Conservation (phyloP, 257 asterid species). For the Galeopsis tetrahit region DNA sequence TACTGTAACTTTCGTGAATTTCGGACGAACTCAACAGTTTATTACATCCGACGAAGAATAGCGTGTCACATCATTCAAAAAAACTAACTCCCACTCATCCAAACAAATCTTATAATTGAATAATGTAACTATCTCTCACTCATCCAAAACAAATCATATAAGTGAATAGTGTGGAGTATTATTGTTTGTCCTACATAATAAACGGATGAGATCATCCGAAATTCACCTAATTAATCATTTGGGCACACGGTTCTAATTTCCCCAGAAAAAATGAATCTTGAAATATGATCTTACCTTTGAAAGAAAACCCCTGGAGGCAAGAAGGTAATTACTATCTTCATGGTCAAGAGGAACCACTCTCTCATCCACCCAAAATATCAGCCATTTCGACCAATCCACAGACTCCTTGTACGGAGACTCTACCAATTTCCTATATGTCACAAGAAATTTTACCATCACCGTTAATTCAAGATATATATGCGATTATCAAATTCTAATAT, state of each 20-base stretch:
- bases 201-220: neutral
- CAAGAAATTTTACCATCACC: neutral
- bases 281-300: constrained; percentile 56
- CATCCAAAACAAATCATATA: neutral
- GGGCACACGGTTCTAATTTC: neutral
- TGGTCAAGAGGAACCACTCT: constrained; percentile 78
- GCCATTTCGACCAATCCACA: constrained; percentile 90
- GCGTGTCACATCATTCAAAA: neutral
- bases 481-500: neutral
- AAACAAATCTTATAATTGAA: neutral
- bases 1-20: too few species aligned
- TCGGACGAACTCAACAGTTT: neutral
- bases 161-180: neutral
- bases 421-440: constrained; percentile 56
- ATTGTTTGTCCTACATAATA: neutral
- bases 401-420: constrained; percentile 61
- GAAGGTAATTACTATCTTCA: constrained; percentile 75
- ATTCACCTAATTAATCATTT: neutral
- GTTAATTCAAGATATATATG: neutral
- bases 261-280: constrained; percentile 19
- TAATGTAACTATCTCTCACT: neutral
- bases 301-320: constrained; percentile 70
- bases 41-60: neutral
- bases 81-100: neutral
- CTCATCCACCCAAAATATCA: constrained; percentile 88